phyloP scores from a whole-genome alignment of 176 grass and related monocot genomes.

The Dendrocalamus sinicus region DNA sequence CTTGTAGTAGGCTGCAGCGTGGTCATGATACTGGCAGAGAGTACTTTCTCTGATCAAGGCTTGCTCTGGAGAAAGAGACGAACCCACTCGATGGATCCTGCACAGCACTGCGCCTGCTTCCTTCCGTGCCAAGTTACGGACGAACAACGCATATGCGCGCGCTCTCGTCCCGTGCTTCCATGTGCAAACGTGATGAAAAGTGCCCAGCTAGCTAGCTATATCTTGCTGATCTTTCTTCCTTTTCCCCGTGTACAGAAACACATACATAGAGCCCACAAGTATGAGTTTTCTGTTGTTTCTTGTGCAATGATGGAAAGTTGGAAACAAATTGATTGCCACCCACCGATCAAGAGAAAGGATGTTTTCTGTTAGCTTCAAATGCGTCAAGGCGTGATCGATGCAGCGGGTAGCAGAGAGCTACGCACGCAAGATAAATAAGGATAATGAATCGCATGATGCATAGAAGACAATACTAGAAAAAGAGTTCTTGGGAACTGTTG shows the following conservation, averaged over 20 bases:
- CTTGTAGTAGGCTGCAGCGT: conserved; percentile 5
- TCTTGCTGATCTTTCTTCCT: background rate
- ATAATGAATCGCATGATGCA: background rate
- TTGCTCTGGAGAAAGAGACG: background rate
- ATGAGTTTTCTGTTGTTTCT: conserved; percentile 1
- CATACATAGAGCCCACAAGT: background rate
- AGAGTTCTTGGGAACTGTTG: background rate
- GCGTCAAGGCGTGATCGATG: background rate
- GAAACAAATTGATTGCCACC: conserved; percentile 26
- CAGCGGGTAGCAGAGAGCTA: background rate
- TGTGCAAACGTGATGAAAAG: conserved; percentile 56
- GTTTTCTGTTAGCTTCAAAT: background rate
- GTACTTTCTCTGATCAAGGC: background rate
- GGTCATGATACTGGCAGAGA: background rate
- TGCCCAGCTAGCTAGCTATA: conserved; percentile 21
- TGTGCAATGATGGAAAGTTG: background rate
- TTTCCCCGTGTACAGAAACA: background rate
- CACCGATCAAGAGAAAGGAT: background rate
- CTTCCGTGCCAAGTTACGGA: conserved; percentile 49
- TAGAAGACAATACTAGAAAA: background rate
- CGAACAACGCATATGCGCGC: background rate
- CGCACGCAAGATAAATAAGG: background rate
- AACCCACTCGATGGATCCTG: background rate
- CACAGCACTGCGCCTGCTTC: conserved; percentile 26
- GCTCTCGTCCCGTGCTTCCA: conserved; percentile 2